Conservation (phyloP, 106 monocot species). For the Platanthera guangdongensis region DNA sequence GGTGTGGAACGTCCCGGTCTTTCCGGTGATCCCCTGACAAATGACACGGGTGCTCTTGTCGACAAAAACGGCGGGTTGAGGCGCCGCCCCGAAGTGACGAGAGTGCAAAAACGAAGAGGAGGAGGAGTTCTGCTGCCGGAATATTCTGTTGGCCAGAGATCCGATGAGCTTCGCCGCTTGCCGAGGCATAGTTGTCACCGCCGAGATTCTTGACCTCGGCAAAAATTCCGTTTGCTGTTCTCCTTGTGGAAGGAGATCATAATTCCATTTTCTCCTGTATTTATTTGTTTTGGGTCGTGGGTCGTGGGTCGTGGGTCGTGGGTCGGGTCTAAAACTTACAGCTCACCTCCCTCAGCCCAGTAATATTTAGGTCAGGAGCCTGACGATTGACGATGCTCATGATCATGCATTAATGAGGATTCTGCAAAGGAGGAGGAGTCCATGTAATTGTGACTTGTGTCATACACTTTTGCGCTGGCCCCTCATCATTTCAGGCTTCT, state of each 20-base stretch:
- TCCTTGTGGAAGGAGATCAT: background rate
- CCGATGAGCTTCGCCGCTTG: conserved; percentile 42
- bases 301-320: background rate
- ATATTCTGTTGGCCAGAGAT: conserved; percentile 23
- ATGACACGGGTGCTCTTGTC: conserved; percentile 97
- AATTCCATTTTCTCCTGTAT: background rate
- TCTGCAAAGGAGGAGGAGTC: no score
- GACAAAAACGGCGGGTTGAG: conserved; percentile 85
- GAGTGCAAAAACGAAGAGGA: conserved; percentile 13
- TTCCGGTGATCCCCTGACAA: conserved; percentile 98
- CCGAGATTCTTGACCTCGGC: background rate
- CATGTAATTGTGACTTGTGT: no score
- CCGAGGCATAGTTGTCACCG: conserved; percentile 35
- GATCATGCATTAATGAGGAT: no score
- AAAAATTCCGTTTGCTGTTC: background rate
- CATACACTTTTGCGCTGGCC: no score
- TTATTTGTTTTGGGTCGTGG: background rate
- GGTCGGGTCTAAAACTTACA: background rate
- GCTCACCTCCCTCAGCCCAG: no score
- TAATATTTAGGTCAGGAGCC: no score
- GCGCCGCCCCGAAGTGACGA: conserved; percentile 55
- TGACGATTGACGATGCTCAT: no score
- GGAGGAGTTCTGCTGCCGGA: background rate
- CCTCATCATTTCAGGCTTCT: no score
- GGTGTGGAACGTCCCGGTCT: conserved; percentile 99